Conservation (phyloP, 208 protist genomes). For the Trypanosoma caninum region DNA sequence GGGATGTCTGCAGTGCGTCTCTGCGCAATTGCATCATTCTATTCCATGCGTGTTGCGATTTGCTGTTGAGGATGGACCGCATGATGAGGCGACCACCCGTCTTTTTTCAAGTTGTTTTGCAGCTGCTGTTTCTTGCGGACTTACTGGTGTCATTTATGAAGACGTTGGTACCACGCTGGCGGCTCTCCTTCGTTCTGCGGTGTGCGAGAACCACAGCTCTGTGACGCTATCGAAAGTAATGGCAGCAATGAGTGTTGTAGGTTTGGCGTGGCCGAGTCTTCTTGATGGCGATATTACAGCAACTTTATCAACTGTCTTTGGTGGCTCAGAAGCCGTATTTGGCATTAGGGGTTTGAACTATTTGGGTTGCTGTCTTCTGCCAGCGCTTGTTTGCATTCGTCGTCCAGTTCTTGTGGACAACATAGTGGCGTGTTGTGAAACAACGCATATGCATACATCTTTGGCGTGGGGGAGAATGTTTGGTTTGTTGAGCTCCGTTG, state of each 20-base stretch:
- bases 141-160: neutral
- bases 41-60: constrained; percentile 5
- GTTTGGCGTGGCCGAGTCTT: constrained; percentile 1
- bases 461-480: constrained; percentile 6
- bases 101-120: constrained; percentile 13
- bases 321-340: neutral
- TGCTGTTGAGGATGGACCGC: constrained; percentile 1
- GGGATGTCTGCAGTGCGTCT: neutral
- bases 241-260: constrained; percentile 9
- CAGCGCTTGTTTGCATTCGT: constrained; percentile 9
- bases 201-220: neutral
- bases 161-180: neutral
- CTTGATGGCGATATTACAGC: constrained; percentile 2
- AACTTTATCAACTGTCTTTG: constrained; percentile 3
- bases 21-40: neutral
- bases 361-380: constrained; percentile 2
- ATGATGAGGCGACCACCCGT: constrained; percentile 18
- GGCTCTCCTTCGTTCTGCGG: neutral
- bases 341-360: constrained; percentile 17
- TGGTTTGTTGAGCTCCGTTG: constrained; percentile 11
- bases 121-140: neutral
- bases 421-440: neutral
- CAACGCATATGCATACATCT: neutral
- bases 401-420: neutral
- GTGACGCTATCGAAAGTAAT: constrained; percentile 3